Base-by-base conservation (phyloP, 441 rosid species). In the Jatropha multifida region DNA sequence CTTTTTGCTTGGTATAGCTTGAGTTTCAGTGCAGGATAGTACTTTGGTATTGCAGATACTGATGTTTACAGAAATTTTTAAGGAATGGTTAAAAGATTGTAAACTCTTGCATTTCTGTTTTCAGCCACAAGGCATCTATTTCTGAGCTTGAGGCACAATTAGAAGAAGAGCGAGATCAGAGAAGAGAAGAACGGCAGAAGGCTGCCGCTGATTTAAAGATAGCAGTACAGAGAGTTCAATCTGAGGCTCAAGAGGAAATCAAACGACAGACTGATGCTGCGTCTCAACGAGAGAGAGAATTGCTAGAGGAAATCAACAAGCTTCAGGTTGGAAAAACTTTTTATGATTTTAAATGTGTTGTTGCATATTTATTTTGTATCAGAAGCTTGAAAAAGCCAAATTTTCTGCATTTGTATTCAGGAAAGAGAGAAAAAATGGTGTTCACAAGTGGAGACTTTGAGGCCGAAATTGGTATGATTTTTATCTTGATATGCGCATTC, bases 91-190 rank as follows among this genome's bases (percentile, higher is more conserved):
- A 55, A 77, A 56, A 61, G 14, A 48, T 55, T n/a, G 60, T 72
- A 59, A 71, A 79, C 26, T 3, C 44, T 38, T 56, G 60, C 38
- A 63, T 86, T 55, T 69, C 71, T 80, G 6, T 68, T 84, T 90
- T 75, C 83, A 96, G 98, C 83, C 98, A 89, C 82, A 92, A 90
- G 84, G 83, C 85, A 72, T 85, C 97, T 63, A 89, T 90, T 75
- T 85, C 81, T 80, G 93, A 90, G 80, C 87, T 96, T 72, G 90
- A 90, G 83, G 77, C 78, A 60, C 90, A 78, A 70, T 82, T 96
- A 76, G 96, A 89, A 76, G 97, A 92, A 81, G 98, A 96, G 83
- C 86, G 89, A 81, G 88, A 88, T 60, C 97, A 88, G 81, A 92
- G 96, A 88, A 90, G 80, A 83, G 90, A 86, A 79, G 99, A 96